A percentile compares a stretch with the other conserved stretches of the same genome.
Evolutionary conservation across 192 early-diverging fungal species (phyloP).

Genomic region (Entomortierella chlamydospora): DNA sequence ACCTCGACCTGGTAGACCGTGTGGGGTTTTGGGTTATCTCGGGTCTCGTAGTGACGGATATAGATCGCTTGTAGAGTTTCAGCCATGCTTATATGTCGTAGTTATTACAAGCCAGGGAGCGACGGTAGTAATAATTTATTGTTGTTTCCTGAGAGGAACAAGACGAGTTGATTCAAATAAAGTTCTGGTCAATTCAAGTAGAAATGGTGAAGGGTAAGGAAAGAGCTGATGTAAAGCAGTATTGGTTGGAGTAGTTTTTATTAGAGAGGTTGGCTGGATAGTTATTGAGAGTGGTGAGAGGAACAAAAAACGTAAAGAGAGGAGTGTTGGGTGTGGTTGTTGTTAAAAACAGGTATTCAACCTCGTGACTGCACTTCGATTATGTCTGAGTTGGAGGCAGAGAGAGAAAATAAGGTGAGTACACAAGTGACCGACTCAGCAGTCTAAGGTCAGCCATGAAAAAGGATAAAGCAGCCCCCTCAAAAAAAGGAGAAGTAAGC

Average conservation of each 20-base stretch:
- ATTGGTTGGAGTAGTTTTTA: not conserved
- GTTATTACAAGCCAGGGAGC: not conserved
- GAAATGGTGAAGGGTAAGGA: not conserved
- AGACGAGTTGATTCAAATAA: too few species aligned
- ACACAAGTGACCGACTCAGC: not conserved
- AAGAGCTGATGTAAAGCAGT: not conserved
- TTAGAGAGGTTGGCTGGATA: not conserved
- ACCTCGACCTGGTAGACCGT: conserved; percentile 81
- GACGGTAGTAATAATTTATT: too few species aligned
- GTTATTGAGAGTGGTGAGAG: not conserved
- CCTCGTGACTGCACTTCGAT: conserved; percentile 34
- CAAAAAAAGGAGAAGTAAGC: not conserved
- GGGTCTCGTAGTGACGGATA: conserved; percentile 63
- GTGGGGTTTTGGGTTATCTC: conserved; percentile 70
- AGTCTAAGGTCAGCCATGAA: not conserved
- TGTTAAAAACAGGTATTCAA: not conserved
- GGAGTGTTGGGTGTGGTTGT: not conserved
- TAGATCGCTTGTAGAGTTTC: conserved; percentile 69
- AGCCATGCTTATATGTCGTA: conserved; percentile 50
- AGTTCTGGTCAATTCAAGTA: too few species aligned
- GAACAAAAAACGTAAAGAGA: not conserved
- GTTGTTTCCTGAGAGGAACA: too few species aligned
- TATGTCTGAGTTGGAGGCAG: conserved; percentile 11
- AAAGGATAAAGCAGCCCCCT: conserved; percentile 4
- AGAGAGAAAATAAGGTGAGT: not conserved